These are phyloP conservation scores for Oligophagozyma castellii DNA, from an alignment of 1,139 yeast genomes.

Conservation along the genomic window DNA sequence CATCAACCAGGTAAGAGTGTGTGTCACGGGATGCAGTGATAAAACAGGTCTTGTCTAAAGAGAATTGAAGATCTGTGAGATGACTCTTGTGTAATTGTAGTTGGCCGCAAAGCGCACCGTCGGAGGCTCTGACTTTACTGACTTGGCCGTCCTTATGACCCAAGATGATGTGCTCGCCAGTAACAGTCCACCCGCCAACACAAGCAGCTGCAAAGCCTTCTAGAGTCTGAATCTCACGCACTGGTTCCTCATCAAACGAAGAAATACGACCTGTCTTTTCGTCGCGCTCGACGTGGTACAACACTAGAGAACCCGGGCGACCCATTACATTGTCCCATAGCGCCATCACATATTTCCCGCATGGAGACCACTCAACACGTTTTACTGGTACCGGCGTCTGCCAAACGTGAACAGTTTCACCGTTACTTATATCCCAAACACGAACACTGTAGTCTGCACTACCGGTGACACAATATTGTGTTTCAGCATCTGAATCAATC, in stretches of 20 bases:
- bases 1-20: constrained; percentile 67
- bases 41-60: constrained; percentile 77
- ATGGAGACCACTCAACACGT: constrained; percentile 77
- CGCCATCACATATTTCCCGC: constrained; percentile 53
- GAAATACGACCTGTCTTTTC: constrained; percentile 26
- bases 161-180: constrained; percentile 59
- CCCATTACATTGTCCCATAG: constrained; percentile 94
- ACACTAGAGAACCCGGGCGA: constrained; percentile 59
- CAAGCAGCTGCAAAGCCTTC: constrained; percentile 46
- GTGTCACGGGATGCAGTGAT: constrained; percentile 91
- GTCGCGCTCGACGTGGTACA: constrained; percentile 46
- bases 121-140: constrained; percentile 62
- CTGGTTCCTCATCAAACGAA: constrained; percentile 35
- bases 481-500: constrained; percentile 65
- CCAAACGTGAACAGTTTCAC: constrained; percentile 66
- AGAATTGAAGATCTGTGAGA: constrained; percentile 82
- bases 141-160: constrained; percentile 83
- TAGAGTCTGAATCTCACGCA: constrained; percentile 49
- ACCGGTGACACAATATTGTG: constrained; percentile 69
- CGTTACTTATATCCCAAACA: constrained; percentile 74
- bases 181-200: constrained; percentile 82
- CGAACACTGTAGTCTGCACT: constrained; percentile 81
- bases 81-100: constrained; percentile 61
- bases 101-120: constrained; percentile 41
- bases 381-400: constrained; percentile 74